Evolutionary conservation across 352 stramenopile species (phyloP).

Genomic region (Pythium folliculosum): DNA sequence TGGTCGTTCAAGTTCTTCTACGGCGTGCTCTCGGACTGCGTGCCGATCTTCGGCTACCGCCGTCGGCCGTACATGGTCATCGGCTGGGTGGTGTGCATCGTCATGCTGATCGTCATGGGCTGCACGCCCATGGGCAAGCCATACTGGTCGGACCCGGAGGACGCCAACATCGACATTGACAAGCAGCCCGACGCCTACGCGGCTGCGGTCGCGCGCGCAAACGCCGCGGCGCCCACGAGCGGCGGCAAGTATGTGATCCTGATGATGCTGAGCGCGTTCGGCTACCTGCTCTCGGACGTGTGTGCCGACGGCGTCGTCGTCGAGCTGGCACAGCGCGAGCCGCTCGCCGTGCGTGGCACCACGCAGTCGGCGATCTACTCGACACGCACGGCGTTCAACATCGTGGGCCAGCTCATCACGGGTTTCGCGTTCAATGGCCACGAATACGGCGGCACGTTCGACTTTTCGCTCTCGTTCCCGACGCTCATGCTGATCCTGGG

Average conservation of each 20-base stretch:
- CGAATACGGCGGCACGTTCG: conserved; percentile 29
- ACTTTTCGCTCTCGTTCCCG: conserved; percentile 36
- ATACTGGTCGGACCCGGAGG: conserved; percentile 26
- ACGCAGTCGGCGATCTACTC: conserved; percentile 41
- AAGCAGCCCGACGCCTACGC: conserved; percentile 8
- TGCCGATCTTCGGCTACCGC: conserved; percentile 41
- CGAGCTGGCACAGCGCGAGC: conserved; percentile 42
- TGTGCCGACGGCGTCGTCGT: conserved; percentile 37
- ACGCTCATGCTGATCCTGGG: conserved; percentile 31
- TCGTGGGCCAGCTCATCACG: conserved; percentile 22
- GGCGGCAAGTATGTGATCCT: conserved; percentile 40
- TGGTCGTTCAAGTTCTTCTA: conserved; percentile 36
- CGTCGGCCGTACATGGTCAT: conserved; percentile 45
- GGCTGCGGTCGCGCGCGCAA: not conserved
- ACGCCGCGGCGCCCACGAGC: conserved; percentile 20
- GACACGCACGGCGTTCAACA: conserved; percentile 25
- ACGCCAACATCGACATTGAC: conserved; percentile 15
- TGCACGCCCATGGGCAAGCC: conserved; percentile 27
- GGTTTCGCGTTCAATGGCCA: conserved; percentile 36
- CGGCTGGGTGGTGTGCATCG: conserved; percentile 36
- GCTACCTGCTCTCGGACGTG: conserved; percentile 42
- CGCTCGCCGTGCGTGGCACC: conserved; percentile 30
- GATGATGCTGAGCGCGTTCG: conserved; percentile 38
- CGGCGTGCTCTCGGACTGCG: conserved; percentile 40
- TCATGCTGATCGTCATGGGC: conserved; percentile 37